Percentiles rank a stretch among this genome's conserved stretches.
Conservation (phyloP, 805 yeast genomes). For the Candida ortonii region DNA sequence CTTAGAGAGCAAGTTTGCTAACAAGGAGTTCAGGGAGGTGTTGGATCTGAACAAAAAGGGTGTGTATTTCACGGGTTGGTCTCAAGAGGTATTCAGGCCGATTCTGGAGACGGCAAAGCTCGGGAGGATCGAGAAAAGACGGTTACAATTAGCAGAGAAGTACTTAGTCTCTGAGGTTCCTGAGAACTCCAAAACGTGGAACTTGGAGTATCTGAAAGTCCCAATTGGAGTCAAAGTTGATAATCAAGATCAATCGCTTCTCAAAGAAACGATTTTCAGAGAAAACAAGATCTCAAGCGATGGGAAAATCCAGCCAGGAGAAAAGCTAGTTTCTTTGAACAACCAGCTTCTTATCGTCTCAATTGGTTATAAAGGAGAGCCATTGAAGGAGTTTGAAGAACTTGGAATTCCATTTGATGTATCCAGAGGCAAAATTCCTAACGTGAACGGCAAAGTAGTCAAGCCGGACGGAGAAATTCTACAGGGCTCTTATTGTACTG, state of each 20-base stretch:
- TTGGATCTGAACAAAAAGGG: conserved; percentile 54
- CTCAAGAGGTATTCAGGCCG: conserved; percentile 36
- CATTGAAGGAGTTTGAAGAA: conserved; percentile 57
- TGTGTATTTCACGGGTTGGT: conserved; percentile 45
- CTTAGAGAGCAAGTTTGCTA: conserved; percentile 83
- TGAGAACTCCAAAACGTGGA: conserved; percentile 44
- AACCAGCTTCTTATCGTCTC: conserved; percentile 74
- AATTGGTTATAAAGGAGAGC: conserved; percentile 75
- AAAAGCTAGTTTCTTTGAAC: conserved; percentile 31
- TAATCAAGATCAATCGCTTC: conserved; percentile 32
- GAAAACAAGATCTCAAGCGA: conserved; percentile 39
- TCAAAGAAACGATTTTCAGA: conserved; percentile 48
- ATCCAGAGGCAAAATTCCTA: conserved; percentile 43
- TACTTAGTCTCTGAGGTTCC: conserved; percentile 30
- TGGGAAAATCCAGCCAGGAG: conserved; percentile 39
- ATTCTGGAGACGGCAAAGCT: conserved; percentile 31
- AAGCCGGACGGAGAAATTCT: conserved; percentile 22
- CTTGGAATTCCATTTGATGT: conserved; percentile 47
- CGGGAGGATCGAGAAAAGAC: conserved; percentile 60
- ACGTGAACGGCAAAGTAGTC: conserved; percentile 43
- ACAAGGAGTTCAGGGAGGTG: conserved; percentile 86
- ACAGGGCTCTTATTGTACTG: conserved; percentile 69
- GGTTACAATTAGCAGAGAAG: conserved; percentile 60
- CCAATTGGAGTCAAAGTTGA: conserved; percentile 55
- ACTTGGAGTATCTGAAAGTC: conserved; percentile 61